Base-by-base conservation (phyloP, 1,139 yeast species). In the Keqinozyma sinolaborantium region DNA sequence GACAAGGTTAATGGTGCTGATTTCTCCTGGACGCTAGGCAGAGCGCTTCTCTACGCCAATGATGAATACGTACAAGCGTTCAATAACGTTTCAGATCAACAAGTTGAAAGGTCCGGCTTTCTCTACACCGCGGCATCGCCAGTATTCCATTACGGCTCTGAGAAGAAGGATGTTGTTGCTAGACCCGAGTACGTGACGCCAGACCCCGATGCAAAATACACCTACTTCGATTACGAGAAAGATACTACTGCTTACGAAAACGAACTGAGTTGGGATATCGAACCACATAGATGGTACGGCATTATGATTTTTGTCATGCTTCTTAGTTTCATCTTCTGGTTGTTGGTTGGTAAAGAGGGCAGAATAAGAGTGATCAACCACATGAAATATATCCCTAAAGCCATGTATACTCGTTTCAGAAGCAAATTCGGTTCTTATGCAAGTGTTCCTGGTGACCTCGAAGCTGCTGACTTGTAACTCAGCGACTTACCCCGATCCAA, bases 11-110 rank as follows among this genome's bases (percentile, higher is more conserved):
- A 77, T 25, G 87, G 85, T 0, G 64, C 75, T 2, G 77, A 80
- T 24, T 81, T 83, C 39, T 76, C 92, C 1, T 86, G 95, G 95
- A 84, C 95, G 1, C 58, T 85, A 29, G 95, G 95, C 2, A 65
- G 90, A 32, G 95, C 94, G 3, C 54, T 85, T 4, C 53, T 86
- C 16, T 85, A 85, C 48, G 64, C 73, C 28, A 68, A 64, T 41
- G 73, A 66, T 38, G 73, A 66, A 39, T 67, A 64, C 34, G 50
- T 57, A 9, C 67, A 62, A 35, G 70, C 72, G 2, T 63, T 39
- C 40, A 58, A 58, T 33, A 61, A 63, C 36, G 50, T 45, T 30
- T 48, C 64, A 11, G 21, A 31, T 55, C 50, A 14, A 4, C 16
- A 36, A 13, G 11, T 44, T 3, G 34, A 40, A 16, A 33, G 56